These are phyloP conservation scores for Ocimum tenuiflorum DNA, from an alignment of 257 asterid genomes.

Conservation along the genomic window DNA sequence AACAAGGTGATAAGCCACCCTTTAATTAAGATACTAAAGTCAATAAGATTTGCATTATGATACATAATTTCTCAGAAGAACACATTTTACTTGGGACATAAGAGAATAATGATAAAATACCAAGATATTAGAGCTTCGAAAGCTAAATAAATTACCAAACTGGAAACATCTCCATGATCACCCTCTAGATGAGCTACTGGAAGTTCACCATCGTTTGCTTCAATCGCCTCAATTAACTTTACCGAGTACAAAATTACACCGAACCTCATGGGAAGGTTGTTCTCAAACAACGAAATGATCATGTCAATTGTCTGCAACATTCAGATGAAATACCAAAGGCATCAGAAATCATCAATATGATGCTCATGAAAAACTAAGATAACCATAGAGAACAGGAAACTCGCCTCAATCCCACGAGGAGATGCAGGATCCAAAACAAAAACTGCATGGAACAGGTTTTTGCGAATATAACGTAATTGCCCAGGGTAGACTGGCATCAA, in stretches of 20 bases:
- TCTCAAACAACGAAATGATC: slow-evolving; percentile 75
- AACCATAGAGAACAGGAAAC: slow-evolving; percentile 18
- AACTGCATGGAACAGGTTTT: slow-evolving; percentile 90
- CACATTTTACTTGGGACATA: neutral
- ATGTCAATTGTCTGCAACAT: slow-evolving; percentile 64
- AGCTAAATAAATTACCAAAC: slow-evolving; percentile 54
- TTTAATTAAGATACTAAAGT: slow-evolving; percentile 1
- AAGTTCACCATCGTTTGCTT: slow-evolving; percentile 61
- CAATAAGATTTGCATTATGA: slow-evolving; percentile 3
- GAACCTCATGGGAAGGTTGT: slow-evolving; percentile 81
- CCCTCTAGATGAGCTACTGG: slow-evolving; percentile 42
- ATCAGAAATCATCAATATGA: slow-evolving; percentile 23
- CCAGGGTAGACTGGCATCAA: slow-evolving; percentile 99
- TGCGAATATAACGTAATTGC: slow-evolving; percentile 93
- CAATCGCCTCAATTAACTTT: slow-evolving; percentile 56
- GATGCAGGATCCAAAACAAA: slow-evolving; percentile 87
- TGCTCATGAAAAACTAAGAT: slow-evolving; percentile 10
- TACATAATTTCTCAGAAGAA: slow-evolving; percentile 9
- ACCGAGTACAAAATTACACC: slow-evolving; percentile 86
- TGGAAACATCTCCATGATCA: slow-evolving; percentile 61
- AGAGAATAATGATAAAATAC: neutral
- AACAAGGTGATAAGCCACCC: neutral
- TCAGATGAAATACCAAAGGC: slow-evolving; percentile 18
- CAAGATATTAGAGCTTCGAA: neutral
- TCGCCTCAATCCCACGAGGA: slow-evolving; percentile 81